phyloP scores from a whole-genome alignment of 2,329 filamentous ascomycete species.

The Nothopassalora personata region DNA sequence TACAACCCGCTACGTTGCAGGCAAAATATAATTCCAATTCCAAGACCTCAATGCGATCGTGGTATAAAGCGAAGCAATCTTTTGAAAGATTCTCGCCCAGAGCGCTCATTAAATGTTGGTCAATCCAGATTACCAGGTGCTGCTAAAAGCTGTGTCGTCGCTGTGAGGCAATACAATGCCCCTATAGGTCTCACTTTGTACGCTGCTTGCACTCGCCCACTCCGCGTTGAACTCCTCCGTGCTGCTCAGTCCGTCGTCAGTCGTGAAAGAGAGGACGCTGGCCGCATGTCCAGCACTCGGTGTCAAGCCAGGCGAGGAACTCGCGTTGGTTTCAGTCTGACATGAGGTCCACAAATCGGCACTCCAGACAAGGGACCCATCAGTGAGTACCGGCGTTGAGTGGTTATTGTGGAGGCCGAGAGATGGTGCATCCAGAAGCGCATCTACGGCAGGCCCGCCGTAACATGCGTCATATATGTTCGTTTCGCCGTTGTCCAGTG shows the following conservation, averaged over 20 bases:
- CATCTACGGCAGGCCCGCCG: conserved; percentile 53
- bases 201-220: conserved; percentile 14
- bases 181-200: conserved; percentile 14
- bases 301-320: conserved; percentile 9
- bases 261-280: conserved; percentile 27
- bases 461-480: conserved; percentile 85
- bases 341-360: conserved; percentile 30
- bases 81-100: background rate
- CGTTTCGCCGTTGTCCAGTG: conserved; percentile 70
- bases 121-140: conserved; percentile 7
- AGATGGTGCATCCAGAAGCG: conserved; percentile 41
- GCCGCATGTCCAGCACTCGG: conserved; percentile 14
- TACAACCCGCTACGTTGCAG: background rate
- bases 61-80: background rate
- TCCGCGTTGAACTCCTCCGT: conserved; percentile 21
- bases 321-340: conserved; percentile 23
- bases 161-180: conserved; percentile 22
- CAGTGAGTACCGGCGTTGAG: conserved; percentile 19
- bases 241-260: conserved; percentile 21
- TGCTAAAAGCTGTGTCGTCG: conserved; percentile 40
- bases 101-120: background rate
- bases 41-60: background rate
- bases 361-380: conserved; percentile 17
- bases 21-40: background rate
- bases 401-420: conserved; percentile 30